phyloP scores from a whole-genome alignment of 179 eudicot species.

The Spergularia azorica region DNA sequence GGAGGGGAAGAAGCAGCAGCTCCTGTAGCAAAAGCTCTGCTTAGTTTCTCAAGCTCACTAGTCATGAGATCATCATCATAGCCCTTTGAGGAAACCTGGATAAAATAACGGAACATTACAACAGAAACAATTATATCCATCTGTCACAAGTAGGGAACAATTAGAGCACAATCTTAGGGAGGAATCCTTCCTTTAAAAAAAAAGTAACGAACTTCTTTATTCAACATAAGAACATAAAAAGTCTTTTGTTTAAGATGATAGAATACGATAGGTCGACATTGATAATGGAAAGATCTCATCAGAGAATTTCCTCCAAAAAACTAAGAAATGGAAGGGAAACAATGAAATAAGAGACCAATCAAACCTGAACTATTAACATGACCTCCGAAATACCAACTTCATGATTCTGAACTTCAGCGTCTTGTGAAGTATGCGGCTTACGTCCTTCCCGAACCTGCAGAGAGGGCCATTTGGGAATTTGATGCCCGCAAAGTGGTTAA shows the following conservation, averaged over 20 bases:
- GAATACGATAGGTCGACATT: background rate
- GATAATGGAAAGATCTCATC: background rate
- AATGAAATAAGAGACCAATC: background rate
- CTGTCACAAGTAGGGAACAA: background rate
- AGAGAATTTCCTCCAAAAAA: background rate
- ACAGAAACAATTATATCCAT: background rate
- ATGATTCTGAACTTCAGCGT: conserved; percentile 29
- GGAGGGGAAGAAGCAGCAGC: conserved; percentile 57
- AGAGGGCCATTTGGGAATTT: conserved; percentile 8
- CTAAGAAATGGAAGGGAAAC: too few relatives aligned
- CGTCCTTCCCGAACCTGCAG: conserved; percentile 89
- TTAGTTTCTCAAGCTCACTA: conserved; percentile 63
- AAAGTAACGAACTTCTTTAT: background rate
- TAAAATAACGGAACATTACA: background rate
- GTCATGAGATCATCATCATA: conserved; percentile 52
- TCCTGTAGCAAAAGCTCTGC: conserved; percentile 53
- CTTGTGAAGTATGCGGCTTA: conserved; percentile 33
- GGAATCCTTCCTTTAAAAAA: background rate
- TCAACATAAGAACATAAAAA: background rate
- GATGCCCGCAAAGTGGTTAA: background rate
- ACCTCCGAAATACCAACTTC: conserved; percentile 61
- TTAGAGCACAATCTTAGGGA: background rate
- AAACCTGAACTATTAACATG: conserved; percentile 89
- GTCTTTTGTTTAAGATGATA: background rate
- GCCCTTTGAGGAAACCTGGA: conserved; percentile 68